Base-by-base conservation (phyloP, 768 basidiomycete species). In the Cystobasidium ongulense region DNA sequence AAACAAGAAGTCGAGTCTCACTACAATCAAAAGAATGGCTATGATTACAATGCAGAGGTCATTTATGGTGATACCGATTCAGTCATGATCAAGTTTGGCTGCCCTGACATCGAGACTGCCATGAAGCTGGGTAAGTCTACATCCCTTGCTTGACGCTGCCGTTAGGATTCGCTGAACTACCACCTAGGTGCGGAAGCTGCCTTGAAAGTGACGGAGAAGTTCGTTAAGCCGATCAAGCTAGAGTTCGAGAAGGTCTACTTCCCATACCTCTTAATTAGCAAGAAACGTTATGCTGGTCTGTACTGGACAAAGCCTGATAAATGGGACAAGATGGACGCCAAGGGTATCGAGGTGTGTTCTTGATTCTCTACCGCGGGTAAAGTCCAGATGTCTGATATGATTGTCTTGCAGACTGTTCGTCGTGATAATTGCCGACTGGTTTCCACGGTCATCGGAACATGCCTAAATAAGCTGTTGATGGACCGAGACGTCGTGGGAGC, bases 191-290 rank as follows among this genome's bases (percentile, higher is more conserved):
- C 88, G 46, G 90, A 97, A 82, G 96, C 96, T 1, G 96, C 96
- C 0, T 87, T 90, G 18, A 85, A 91, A 18, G 95, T 99, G 21
- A 93, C 96, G 0, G 80, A 85, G 50, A 91, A 92, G 81, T 99
- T 99, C 80, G 83, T 93, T 78, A 89, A 89, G 78, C 96, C 95
- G 0, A 98, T 98, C 84, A 98, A 98, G 81, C 87, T 99, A 31
- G 95, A 99, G 81, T 99, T 99, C 82, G 96, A 99, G 80, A 98
- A 99, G 81, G 94, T 98, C 4, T 99, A 99, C 82, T 98, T 90
- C 81, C 96, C 96, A 3, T 99, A 98, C 81, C 82, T 99, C 67
- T 88, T 99, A 62, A 99, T 99, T 82, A 98, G 84, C 85, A 99
- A 99, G 83, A 99, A 99, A 82, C 88, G 96, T 54, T 99, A 99